Conservation (phyloP, 129 eudicot species). For the Calendula officinalis region DNA sequence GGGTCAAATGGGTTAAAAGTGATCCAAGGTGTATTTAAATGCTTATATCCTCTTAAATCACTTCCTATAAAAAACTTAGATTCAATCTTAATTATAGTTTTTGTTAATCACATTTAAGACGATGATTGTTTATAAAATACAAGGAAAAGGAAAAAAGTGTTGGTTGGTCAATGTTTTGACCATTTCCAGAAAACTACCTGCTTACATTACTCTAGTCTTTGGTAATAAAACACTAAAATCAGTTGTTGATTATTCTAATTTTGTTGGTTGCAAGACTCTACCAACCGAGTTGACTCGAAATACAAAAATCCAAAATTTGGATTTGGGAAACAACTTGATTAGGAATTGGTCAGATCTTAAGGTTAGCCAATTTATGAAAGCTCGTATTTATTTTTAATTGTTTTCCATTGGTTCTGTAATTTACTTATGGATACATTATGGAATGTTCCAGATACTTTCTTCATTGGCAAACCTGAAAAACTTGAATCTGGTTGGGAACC, state of each 20-base stretch:
- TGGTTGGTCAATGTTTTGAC: neutral
- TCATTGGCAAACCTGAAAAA: constrained; percentile 64
- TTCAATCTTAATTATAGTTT: neutral
- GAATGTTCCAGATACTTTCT: constrained; percentile 54
- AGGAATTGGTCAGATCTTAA: constrained; percentile 67
- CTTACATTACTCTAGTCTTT: no score
- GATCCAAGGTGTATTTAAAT: neutral
- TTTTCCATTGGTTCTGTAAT: neutral
- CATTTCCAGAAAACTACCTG: no score
- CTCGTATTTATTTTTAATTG: constrained; percentile 3
- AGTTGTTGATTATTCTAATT: constrained; percentile 4
- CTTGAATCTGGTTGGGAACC: constrained; percentile 84
- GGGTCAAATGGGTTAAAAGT: neutral
- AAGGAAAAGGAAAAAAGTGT: neutral
- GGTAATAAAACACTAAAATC: constrained; percentile 6
- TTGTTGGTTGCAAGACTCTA: constrained; percentile 40
- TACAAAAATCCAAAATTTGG: constrained; percentile 66
- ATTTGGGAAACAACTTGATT: constrained; percentile 79
- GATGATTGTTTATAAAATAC: neutral
- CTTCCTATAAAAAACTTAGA: neutral
- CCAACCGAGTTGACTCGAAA: constrained; percentile 63
- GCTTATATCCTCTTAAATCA: neutral
- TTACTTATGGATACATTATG: constrained; percentile 21
- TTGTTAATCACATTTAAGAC: neutral
- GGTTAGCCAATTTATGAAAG: constrained; percentile 41